Evolutionary conservation across 352 stramenopile species (phyloP).

Genomic region (Phytophthora chlamydospora): DNA sequence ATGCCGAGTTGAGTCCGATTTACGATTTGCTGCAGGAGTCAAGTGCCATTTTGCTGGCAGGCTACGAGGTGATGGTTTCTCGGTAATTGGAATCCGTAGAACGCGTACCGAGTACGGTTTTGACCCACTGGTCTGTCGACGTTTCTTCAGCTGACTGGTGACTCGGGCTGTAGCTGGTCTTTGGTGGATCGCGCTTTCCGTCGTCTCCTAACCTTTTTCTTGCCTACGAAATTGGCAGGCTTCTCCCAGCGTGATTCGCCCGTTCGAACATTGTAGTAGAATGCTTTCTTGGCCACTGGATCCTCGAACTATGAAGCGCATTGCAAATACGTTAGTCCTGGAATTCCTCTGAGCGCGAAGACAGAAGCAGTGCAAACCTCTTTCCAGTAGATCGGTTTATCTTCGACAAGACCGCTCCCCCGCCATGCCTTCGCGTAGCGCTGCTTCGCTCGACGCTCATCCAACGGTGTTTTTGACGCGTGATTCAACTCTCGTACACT

Average conservation of each 20-base stretch:
- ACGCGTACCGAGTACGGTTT: slow-evolving; percentile 13
- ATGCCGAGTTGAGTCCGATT: slow-evolving; percentile 57
- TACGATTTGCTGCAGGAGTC: slow-evolving; percentile 82
- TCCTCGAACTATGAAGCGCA: slow-evolving; percentile 49
- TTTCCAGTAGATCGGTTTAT: slow-evolving; percentile 71
- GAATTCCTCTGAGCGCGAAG: not conserved
- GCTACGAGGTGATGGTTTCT: slow-evolving; percentile 70
- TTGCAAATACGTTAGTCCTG: not conserved
- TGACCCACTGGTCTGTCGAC: slow-evolving; percentile 6
- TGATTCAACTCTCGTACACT: slow-evolving; percentile 35
- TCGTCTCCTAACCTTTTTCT: slow-evolving; percentile 32
- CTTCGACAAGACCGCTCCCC: slow-evolving; percentile 40
- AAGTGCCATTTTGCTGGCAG: slow-evolving; percentile 77
- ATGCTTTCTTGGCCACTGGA: slow-evolving; percentile 42
- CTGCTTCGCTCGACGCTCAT: slow-evolving; percentile 45
- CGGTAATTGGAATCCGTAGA: slow-evolving; percentile 34
- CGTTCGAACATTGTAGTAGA: slow-evolving; percentile 79
- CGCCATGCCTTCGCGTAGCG: slow-evolving; percentile 48
- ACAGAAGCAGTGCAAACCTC: slow-evolving; percentile 37
- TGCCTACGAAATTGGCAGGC: slow-evolving; percentile 44
- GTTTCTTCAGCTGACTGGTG: slow-evolving; percentile 1
- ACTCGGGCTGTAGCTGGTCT: not conserved
- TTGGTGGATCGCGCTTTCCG: slow-evolving; percentile 14
- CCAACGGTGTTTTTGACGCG: slow-evolving; percentile 30
- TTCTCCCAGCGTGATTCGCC: slow-evolving; percentile 69